Evolutionary conservation across 495 filamentous ascomycete genomes (phyloP).

Genomic region (Choiromyces venosus): DNA sequence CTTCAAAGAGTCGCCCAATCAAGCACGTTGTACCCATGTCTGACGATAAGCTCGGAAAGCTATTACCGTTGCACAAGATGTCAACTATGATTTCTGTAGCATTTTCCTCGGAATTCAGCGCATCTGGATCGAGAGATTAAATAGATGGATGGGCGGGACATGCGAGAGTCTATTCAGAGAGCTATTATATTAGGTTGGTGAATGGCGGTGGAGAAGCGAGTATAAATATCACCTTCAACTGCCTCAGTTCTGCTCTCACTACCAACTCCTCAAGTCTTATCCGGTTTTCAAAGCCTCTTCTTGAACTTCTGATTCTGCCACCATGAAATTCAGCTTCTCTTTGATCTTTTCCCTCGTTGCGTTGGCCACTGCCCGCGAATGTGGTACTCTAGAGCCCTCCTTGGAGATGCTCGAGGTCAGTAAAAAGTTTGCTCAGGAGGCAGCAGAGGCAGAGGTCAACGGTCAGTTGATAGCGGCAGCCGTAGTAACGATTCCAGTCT

Average conservation of each 20-base stretch:
- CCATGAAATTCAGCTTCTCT: slow-evolving; percentile 24
- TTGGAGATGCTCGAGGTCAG: slow-evolving; percentile 41
- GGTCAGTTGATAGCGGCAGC: slow-evolving; percentile 37
- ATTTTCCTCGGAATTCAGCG: not conserved
- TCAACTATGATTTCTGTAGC: no score
- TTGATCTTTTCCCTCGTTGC: slow-evolving; percentile 20
- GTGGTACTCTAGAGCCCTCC: slow-evolving; percentile 47
- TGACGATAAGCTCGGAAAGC: slow-evolving; percentile 8
- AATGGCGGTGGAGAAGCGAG: not conserved
- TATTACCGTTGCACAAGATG: not conserved
- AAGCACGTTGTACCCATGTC: not conserved
- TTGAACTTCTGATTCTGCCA: slow-evolving; percentile 8
- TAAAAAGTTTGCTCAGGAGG: slow-evolving; percentile 18
- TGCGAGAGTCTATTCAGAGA: no score
- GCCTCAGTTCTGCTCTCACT: slow-evolving; percentile 6
- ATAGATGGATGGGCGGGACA: not conserved
- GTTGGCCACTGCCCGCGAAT: slow-evolving; percentile 41
- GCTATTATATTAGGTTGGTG: no score
- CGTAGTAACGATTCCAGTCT: slow-evolving; percentile 49
- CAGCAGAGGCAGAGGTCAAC: slow-evolving; percentile 40
- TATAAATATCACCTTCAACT: slow-evolving; percentile 25
- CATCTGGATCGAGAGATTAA: slow-evolving; percentile 5
- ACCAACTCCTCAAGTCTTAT: slow-evolving; percentile 11
- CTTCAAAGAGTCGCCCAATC: not conserved
- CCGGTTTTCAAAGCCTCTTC: slow-evolving; percentile 5